phyloP scores from a whole-genome alignment of 495 filamentous ascomycete genomes.

The Xylaria curta region DNA sequence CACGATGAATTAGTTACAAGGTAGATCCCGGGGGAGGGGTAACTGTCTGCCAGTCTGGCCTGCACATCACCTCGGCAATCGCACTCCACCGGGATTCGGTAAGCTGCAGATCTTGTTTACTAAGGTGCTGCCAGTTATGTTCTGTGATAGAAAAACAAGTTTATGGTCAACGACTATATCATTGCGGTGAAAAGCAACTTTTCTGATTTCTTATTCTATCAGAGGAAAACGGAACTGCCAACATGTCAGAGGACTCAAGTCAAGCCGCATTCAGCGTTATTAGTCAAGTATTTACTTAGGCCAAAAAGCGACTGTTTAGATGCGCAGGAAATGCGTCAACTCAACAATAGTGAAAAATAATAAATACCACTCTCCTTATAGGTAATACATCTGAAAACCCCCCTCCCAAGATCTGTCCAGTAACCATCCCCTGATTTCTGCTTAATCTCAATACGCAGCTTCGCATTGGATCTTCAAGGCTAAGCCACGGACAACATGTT shows the following conservation, averaged over 20 bases:
- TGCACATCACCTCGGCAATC: conserved; percentile 14
- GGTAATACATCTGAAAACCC: neutral
- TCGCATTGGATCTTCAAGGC: neutral
- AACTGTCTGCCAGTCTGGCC: neutral
- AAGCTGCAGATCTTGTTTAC: conserved; percentile 16
- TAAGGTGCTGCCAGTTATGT: neutral
- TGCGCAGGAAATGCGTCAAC: neutral
- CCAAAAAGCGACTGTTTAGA: no score
- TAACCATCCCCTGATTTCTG: neutral
- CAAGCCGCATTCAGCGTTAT: neutral
- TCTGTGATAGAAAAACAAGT: neutral
- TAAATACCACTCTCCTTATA: neutral
- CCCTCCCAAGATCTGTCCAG: neutral
- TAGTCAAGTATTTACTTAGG: neutral
- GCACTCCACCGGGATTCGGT: conserved; percentile 12
- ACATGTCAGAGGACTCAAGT: neutral
- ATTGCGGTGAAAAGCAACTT: neutral
- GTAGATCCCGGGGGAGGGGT: conserved; percentile 1
- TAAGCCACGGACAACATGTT: neutral
- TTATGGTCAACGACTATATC: neutral
- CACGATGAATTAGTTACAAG: neutral
- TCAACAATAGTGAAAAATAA: neutral
- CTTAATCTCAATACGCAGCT: neutral
- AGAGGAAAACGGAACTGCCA: neutral
- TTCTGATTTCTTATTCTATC: no score